phyloP scores from a whole-genome alignment of 371 early-diverging fungal species.

The Mortierella sp. region DNA sequence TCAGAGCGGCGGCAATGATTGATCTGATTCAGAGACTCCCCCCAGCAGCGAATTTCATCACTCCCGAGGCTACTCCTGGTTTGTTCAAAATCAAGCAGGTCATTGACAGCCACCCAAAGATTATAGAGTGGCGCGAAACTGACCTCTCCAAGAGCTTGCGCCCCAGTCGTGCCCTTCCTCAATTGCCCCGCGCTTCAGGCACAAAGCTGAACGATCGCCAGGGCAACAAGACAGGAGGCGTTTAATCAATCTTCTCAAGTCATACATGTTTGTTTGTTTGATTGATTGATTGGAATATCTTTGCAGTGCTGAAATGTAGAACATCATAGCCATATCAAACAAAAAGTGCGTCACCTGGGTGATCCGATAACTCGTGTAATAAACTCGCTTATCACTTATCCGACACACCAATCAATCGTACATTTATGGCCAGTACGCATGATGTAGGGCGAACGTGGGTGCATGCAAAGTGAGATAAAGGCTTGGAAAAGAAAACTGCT shows the following conservation, averaged over 20 bases:
- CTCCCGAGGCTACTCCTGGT: constrained; percentile 20
- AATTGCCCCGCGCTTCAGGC: constrained; percentile 11
- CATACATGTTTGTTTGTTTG: background rate
- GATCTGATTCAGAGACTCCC: constrained; percentile 22
- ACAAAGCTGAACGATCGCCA: constrained; percentile 36
- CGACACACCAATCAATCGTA: too few relatives aligned
- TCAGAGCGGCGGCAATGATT: constrained; percentile 17
- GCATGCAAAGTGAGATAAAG: too few relatives aligned
- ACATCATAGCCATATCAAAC: too few relatives aligned
- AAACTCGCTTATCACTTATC: too few relatives aligned
- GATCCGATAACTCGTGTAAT: too few relatives aligned
- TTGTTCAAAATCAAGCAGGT: constrained; percentile 26
- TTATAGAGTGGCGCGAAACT: constrained; percentile 24
- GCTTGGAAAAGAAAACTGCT: too few relatives aligned
- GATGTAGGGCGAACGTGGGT: too few relatives aligned
- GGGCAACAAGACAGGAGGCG: constrained; percentile 32
- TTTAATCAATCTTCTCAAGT: background rate
- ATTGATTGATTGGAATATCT: background rate
- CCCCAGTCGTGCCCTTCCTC: constrained; percentile 14
- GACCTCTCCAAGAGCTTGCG: constrained; percentile 40
- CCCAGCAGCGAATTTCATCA: background rate
- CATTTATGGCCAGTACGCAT: too few relatives aligned
- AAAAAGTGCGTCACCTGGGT: too few relatives aligned
- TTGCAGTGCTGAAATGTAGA: too few relatives aligned
- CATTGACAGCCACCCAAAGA: constrained; percentile 32